These are phyloP conservation scores for Thermothelomyces thermophilus DNA, from an alignment of 2,329 filamentous ascomycete genomes.

Conservation along the genomic window DNA sequence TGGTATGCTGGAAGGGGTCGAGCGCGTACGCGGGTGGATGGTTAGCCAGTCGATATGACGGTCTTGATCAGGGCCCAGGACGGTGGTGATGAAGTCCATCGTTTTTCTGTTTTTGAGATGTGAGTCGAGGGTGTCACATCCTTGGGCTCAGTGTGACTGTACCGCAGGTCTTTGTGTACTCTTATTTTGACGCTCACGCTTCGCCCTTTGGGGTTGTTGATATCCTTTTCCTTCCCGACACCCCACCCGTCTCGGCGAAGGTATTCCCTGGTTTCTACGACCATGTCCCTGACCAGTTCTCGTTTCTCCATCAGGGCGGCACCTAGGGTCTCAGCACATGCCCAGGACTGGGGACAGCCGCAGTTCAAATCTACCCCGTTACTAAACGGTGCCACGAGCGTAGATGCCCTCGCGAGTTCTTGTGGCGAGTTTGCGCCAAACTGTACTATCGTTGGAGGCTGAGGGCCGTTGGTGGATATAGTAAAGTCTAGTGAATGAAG, in stretches of 20 bases:
- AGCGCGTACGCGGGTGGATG: conserved; percentile 59
- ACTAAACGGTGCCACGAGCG: conserved; percentile 54
- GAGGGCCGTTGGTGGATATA: conserved; percentile 44
- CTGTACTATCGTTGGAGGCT: conserved; percentile 58
- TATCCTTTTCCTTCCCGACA: conserved; percentile 38
- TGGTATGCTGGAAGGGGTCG: conserved; percentile 54
- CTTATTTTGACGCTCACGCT: conserved; percentile 67
- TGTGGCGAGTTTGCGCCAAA: conserved; percentile 57
- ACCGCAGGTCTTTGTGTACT: conserved; percentile 58
- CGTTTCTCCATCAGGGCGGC: conserved; percentile 62
- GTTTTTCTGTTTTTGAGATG: conserved; percentile 37
- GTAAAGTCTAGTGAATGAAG: conserved; percentile 52
- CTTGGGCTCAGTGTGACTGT: background rate
- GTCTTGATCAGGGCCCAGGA: conserved; percentile 47
- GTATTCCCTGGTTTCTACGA: conserved; percentile 47
- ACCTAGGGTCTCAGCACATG: conserved; percentile 60
- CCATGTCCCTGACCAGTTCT: conserved; percentile 60
- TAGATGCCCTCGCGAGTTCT: conserved; percentile 57
- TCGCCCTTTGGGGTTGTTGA: conserved; percentile 40
- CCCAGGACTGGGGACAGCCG: conserved; percentile 68
- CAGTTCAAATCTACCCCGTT: conserved; percentile 66
- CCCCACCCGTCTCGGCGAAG: conserved; percentile 49
- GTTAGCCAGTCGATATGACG: conserved; percentile 61
- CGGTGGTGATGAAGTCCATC: conserved; percentile 56
- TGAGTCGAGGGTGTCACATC: background rate